Evolutionary conservation across 192 early-diverging fungal genomes (phyloP), one percentile per base, ranked within the genome.

Genomic region (Mortierella hygrophila): DNA sequence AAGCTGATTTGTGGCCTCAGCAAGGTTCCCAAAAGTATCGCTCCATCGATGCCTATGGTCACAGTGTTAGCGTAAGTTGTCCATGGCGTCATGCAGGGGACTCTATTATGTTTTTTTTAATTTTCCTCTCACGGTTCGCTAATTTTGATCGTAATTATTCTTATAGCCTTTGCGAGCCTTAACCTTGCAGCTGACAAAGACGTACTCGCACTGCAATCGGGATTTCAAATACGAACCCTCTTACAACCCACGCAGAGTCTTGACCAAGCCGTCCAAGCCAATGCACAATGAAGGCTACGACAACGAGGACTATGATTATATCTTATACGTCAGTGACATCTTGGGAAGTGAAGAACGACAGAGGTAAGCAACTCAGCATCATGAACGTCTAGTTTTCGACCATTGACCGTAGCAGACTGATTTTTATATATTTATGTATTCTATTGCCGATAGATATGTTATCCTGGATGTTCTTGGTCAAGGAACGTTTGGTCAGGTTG

Each of bases 401-500:
- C 42, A 44, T 11, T 44, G 11, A 44, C 9, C 6, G 42, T 44
- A 44, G 42, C 42, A 44, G 9, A 44, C 20, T 49, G 13, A 26
- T 49, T 2, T 2, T 49, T 52, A 18, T 40, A 40, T 40, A 5
- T 11, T 35, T 40, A 42, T 74, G 10, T 65, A n/a, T 13, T 32
- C 54, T 44, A 57, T 63, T 32, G 21, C 60, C 11, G 11, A 4
- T 82, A 96, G 95, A 77, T 99, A 97, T 88, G 82, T 96, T 55
- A 99, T 99, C 81, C 79, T 97, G 76, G 98, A 99, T 88, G 93
- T 97, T 52, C 90, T 99, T 8, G 99, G 99, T 26, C 93, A 96
- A 88, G 99, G 99, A 41, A 99, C 99, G 5, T 99, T 99, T 93
- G 99, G 99, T 9, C 99, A 99, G 88, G 99, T 99, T 15, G 98